A percentile compares a stretch with the other conserved stretches of the same genome.
phyloP scores from a whole-genome alignment of 495 filamentous ascomycete genomes.

The Penicillium canariense region DNA sequence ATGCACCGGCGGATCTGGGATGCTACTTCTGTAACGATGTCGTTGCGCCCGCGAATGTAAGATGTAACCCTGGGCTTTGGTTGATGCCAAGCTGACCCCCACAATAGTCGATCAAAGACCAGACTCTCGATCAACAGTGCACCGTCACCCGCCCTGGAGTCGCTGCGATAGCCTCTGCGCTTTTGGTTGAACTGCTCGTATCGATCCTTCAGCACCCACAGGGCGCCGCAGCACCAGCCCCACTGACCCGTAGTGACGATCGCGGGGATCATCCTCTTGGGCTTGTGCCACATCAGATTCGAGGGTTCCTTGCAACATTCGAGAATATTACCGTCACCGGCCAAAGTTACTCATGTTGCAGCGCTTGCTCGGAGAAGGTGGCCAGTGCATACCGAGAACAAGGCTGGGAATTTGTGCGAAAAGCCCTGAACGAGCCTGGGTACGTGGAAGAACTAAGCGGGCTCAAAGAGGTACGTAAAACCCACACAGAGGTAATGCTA shows the following conservation, averaged over 20 bases:
- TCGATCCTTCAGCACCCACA: conserved; percentile 84
- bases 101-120: conserved; percentile 78
- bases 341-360: conserved; percentile 83
- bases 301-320: conserved; percentile 85
- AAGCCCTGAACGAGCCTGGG: conserved; percentile 76
- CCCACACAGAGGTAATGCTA: not conserved
- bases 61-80: conserved; percentile 26
- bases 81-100: conserved; percentile 39
- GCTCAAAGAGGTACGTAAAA: conserved; percentile 68
- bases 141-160: conserved; percentile 94
- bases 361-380: conserved; percentile 81
- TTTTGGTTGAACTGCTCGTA: conserved; percentile 87
- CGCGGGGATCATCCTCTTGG: conserved; percentile 76
- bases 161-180: conserved; percentile 84
- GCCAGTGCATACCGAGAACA: conserved; percentile 65
- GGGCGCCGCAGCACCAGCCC: conserved; percentile 58
- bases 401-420: conserved; percentile 87
- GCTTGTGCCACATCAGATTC: conserved; percentile 86
- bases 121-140: conserved; percentile 96
- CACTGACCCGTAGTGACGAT: conserved; percentile 51
- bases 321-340: conserved; percentile 81
- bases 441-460: conserved; percentile 91
- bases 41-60: conserved; percentile 89
- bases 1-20: conserved; percentile 59
- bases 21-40: conserved; percentile 99